Base-by-base conservation (phyloP, 1,139 yeast species). In the Yamadazyma spencermartinsiae region DNA sequence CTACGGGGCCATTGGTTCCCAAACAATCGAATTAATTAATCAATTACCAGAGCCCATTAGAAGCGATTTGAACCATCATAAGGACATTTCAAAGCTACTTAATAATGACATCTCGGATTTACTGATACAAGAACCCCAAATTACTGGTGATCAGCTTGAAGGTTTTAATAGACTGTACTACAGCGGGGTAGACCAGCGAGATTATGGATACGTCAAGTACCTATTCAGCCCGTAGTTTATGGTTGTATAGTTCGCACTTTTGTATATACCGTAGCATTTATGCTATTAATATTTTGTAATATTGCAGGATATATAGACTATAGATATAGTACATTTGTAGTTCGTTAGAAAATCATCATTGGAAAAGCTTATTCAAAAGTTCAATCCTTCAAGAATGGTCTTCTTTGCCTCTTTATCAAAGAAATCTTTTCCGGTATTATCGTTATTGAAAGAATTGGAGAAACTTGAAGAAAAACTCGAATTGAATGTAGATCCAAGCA, bases 401-500 rank as follows among this genome's bases (percentile, higher is more conserved):
- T 50, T 53, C 34, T 61, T 65, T 6, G 52, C 48, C 9, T 61
- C 58, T 28, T 62, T 66, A 30, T 63, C 65, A 25, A 61, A 63
- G 25, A 61, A 58, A 25, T 59, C 60, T 13, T 57, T 63, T 8
- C 50, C 61, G 33, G 48, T 47, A 7, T 68, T 63, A 31, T 66
- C 73, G 36, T 65, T 67, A 10, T 56, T 60, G 39, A 65, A 60
- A 2, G 63, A 58, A 35, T 61, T 59, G 30, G 68, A 63, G 44
- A 63, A 64, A 13, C 50, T 48, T 3, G 68, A 59, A 2, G 72
- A 63, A 20, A 49, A 47, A 38, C 52, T 49, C 3, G 53, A 49
- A 42, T 61, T 63, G 36, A 58, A 61, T 8, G 67, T 60, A 0
- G 75, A 68, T 1, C 74, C 74, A 37, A 71, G 55, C 70, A 72